Base-by-base conservation (phyloP, 805 yeast species). In the Kazachstania viticola region DNA sequence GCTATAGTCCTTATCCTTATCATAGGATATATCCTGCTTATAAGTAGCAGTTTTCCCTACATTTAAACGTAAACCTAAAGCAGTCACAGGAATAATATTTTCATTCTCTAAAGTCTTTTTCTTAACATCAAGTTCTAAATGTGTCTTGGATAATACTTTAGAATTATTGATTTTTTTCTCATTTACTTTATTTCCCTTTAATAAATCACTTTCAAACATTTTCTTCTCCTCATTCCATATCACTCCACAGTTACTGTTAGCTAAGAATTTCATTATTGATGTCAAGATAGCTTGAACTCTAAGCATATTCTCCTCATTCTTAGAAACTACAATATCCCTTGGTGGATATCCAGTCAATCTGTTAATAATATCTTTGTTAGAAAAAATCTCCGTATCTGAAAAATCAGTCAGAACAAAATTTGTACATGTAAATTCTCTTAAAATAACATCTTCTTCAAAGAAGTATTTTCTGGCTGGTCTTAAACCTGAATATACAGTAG, bases 401-500 rank as follows among this genome's bases (percentile, higher is more conserved):
- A 41, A 44, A 27, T 44, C 48, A 11, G 39, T 29, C 13, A 44
- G 28, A 9, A 34, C 25, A 29, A 28, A 39, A 14, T 34, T 36
- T 9, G 38, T 24, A 11, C 39, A 34, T 3, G 33, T 29, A 22
- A 41, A 41, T 5, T 38, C 46, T 17, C 35, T 33, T 12, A 44
- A 22, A 14, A 35, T 12, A 7, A 44, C 34, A 28, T 44, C 48
- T 28, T 44, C 48, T 12, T 36, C 34, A 21, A 41, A 44, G 21
- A 32, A 37, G 29, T 38, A 39, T 9, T 30, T 28, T 25, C 44
- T 27, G 21, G 27, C 21, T 8, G 42, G 42, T 28, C 35, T 30
- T 28, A 35, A 37, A n/a, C 26, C 28, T 19, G 15, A 15, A 15
- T 17, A 28, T 11, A 17, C 8, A 13, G 26, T 21, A 27, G 24